Evolutionary conservation across 1,284 basidiomycete genomes (phyloP).

Genomic region (Trichosporon faecale): DNA sequence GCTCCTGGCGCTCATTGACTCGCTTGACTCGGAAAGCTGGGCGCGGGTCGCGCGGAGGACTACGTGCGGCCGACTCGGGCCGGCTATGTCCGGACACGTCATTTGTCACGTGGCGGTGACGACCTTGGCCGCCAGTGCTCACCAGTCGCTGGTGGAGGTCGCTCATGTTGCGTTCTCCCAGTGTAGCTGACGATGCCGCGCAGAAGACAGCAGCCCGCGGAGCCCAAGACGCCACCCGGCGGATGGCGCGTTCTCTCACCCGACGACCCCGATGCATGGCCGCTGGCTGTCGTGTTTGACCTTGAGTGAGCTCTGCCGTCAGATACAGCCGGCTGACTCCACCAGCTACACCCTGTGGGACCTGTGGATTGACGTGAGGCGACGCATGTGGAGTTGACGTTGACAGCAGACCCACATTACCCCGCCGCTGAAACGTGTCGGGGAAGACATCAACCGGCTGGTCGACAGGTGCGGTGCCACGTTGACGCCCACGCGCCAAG

Average conservation of each 20-base stretch:
- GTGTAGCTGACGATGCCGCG: constrained; percentile 13
- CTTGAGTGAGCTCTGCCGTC: constrained; percentile 63
- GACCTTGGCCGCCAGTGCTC: not conserved
- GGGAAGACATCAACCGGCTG: constrained; percentile 60
- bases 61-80: not conserved
- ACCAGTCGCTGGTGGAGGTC: not conserved
- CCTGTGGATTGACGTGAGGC: constrained; percentile 68
- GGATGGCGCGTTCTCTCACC: constrained; percentile 26
- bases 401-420: constrained; percentile 40
- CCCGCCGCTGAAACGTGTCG: constrained; percentile 64
- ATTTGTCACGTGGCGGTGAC: constrained; percentile 9
- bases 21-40: constrained; percentile 9
- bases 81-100: constrained; percentile 5
- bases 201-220: not conserved
- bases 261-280: constrained; percentile 54
- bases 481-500: no score
- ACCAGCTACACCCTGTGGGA: constrained; percentile 76
- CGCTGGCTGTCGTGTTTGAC: constrained; percentile 75
- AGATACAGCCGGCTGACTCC: constrained; percentile 15
- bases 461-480: constrained; percentile 58
- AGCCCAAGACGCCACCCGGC: constrained; percentile 15
- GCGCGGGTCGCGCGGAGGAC: not conserved
- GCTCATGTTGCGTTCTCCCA: not conserved
- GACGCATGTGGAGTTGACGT: constrained; percentile 11
- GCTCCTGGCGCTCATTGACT: not conserved